Percentiles rank a stretch among this genome's conserved stretches.
Evolutionary conservation across 129 eudicot genomes (phyloP).

Genomic region (Saposhnikovia divaricata): DNA sequence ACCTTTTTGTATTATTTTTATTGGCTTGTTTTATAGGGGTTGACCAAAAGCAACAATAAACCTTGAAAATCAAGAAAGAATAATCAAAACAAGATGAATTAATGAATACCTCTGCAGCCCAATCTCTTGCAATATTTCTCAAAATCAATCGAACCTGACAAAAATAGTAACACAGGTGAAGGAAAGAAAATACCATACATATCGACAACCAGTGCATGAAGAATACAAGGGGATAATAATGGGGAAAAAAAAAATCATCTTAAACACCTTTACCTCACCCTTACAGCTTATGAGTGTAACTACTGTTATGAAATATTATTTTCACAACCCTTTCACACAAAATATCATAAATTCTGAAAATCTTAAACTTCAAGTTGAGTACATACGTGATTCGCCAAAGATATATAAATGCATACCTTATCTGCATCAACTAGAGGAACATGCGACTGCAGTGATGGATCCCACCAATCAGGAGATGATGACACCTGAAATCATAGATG

Average conservation of each 20-base stretch:
- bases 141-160: constrained; percentile 84
- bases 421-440: constrained; percentile 95
- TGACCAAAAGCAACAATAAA: constrained; percentile 8
- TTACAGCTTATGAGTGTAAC: not conserved
- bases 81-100: constrained; percentile 8
- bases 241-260: not conserved
- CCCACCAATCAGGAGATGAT: constrained; percentile 56
- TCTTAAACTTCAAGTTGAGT: not conserved
- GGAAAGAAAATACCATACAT: not conserved
- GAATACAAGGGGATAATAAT: not conserved
- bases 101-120: constrained; percentile 88
- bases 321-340: not conserved
- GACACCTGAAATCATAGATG: constrained; percentile 38
- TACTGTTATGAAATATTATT: not conserved
- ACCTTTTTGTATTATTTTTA: not conserved
- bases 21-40: too few relatives aligned
- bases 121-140: constrained; percentile 88
- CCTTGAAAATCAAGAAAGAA: constrained; percentile 2
- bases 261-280: not conserved
- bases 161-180: constrained; percentile 4
- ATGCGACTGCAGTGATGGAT: constrained; percentile 59
- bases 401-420: constrained; percentile 36
- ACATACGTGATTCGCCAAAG: not conserved
- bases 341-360: not conserved
- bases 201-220: not conserved